Conservation (phyloP, 75 land plant genomes). For the Adiantum capillusveneris region DNA sequence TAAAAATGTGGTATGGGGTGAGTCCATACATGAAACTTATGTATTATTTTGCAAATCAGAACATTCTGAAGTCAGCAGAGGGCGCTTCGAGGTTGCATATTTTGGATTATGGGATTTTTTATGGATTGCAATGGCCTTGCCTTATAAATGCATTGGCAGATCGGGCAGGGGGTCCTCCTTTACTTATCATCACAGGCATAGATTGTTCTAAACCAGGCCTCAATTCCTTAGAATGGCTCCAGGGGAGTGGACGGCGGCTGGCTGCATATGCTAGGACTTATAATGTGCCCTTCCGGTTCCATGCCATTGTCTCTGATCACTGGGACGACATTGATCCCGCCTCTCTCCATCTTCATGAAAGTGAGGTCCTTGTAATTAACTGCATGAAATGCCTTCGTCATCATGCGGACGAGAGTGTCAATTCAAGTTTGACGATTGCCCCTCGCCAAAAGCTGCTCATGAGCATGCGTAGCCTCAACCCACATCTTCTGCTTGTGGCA, state of each 20-base stretch:
- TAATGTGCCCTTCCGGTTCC: slow-evolving; percentile 22
- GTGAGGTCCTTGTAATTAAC: slow-evolving; percentile 21
- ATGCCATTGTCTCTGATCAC: slow-evolving; percentile 20
- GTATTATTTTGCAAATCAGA: slow-evolving; percentile 16
- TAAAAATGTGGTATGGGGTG: neutral
- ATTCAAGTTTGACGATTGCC: slow-evolving; percentile 1
- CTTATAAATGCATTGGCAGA: slow-evolving; percentile 20
- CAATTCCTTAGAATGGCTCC: slow-evolving; percentile 16
- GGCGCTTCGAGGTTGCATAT: slow-evolving; percentile 24
- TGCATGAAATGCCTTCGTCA: slow-evolving; percentile 21
- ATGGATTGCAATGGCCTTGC: slow-evolving; percentile 29
- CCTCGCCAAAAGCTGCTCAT: slow-evolving; percentile 1
- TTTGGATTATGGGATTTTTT: slow-evolving; percentile 25
- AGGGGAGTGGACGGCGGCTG: slow-evolving; percentile 27
- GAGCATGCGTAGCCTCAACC: neutral
- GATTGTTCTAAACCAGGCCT: slow-evolving; percentile 27
- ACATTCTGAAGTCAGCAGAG: slow-evolving; percentile 16
- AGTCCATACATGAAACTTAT: slow-evolving; percentile 13
- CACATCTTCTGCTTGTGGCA: slow-evolving; percentile 11
- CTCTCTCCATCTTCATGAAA: neutral
- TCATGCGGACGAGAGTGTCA: slow-evolving; percentile 20
- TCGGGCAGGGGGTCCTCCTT: slow-evolving; percentile 27
- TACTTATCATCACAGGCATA: slow-evolving; percentile 26
- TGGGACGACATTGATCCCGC: slow-evolving; percentile 23
- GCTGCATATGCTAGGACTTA: slow-evolving; percentile 11